Evolutionary conservation across 2,329 filamentous ascomycete species (phyloP).

Genomic region (Lachnellula occidentalis): DNA sequence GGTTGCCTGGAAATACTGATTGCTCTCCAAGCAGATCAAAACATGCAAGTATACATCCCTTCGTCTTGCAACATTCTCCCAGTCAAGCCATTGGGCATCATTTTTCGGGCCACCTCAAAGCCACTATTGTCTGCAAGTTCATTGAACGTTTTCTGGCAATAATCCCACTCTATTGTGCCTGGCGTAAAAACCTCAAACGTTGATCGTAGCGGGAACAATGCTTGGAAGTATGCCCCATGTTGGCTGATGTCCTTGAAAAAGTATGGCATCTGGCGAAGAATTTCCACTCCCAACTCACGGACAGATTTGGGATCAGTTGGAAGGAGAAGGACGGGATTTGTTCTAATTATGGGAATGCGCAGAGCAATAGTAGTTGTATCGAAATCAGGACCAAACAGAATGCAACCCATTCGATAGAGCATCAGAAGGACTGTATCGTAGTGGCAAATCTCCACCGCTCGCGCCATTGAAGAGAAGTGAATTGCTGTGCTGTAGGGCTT

Average conservation of each 20-base stretch:
- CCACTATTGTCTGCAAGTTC: slow-evolving; percentile 14
- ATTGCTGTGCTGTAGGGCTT: slow-evolving; percentile 7
- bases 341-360: slow-evolving; percentile 1
- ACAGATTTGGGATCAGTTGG: slow-evolving; percentile 14
- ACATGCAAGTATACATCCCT: neutral
- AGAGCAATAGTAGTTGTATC: neutral
- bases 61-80: slow-evolving; percentile 9
- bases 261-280: slow-evolving; percentile 8
- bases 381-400: slow-evolving; percentile 6
- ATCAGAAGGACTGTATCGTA: slow-evolving; percentile 10
- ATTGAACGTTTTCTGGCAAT: slow-evolving; percentile 5
- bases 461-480: slow-evolving; percentile 4
- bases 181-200: slow-evolving; percentile 9
- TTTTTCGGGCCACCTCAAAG: slow-evolving; percentile 10
- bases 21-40: no score
- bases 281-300: slow-evolving; percentile 9
- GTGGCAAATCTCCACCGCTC: slow-evolving; percentile 7
- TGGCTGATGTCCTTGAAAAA: slow-evolving; percentile 4
- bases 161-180: slow-evolving; percentile 10
- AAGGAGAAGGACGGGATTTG: slow-evolving; percentile 10
- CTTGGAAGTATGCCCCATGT: slow-evolving; percentile 12
- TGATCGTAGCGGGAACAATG: slow-evolving; percentile 11
- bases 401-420: slow-evolving; percentile 9
- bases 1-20: no score
- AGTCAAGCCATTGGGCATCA: slow-evolving; percentile 6